phyloP scores from a whole-genome alignment of 192 early-diverging fungal species.

The Coemansia sp. region DNA sequence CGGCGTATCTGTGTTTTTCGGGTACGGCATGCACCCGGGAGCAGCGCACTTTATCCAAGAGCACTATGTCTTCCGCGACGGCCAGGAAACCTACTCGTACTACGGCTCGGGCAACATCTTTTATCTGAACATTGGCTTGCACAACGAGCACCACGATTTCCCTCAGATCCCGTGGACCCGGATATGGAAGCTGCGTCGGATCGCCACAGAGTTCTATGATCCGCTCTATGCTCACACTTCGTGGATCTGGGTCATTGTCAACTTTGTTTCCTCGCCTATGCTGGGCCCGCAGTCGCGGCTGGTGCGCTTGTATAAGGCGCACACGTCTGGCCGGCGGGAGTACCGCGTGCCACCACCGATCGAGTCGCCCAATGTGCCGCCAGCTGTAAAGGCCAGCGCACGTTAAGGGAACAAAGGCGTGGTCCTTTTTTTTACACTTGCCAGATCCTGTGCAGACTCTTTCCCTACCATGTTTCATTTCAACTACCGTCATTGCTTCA shows the following conservation, averaged over 20 bases:
- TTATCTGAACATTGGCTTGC: constrained; percentile 94
- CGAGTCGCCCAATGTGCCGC: not conserved
- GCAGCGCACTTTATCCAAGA: constrained; percentile 97
- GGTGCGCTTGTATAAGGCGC: constrained; percentile 68
- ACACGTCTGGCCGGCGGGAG: constrained; percentile 69
- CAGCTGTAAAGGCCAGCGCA: constrained; percentile 3
- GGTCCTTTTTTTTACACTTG: not conserved
- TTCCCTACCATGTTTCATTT: not conserved
- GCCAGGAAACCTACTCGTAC: constrained; percentile 96
- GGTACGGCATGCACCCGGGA: constrained; percentile 87
- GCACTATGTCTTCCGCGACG: constrained; percentile 93
- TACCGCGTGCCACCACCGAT: constrained; percentile 39
- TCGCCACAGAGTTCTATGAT: constrained; percentile 93
- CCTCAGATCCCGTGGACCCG: constrained; percentile 83
- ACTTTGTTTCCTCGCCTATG: constrained; percentile 74
- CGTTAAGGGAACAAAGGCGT: not conserved
- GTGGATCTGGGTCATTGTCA: constrained; percentile 79
- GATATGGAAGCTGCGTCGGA: constrained; percentile 72
- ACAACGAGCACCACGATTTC: constrained; percentile 99
- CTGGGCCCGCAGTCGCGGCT: constrained; percentile 84
- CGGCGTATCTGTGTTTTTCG: constrained; percentile 74
- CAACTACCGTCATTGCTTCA: not conserved
- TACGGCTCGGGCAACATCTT: constrained; percentile 86
- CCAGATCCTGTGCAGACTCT: too few species aligned
- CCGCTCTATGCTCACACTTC: constrained; percentile 78